A percentile compares a stretch with the other conserved stretches of the same genome.
These are phyloP conservation scores for Schizophyllum commune DNA, from an alignment of 1,284 basidiomycete genomes.

Conservation along the genomic window DNA sequence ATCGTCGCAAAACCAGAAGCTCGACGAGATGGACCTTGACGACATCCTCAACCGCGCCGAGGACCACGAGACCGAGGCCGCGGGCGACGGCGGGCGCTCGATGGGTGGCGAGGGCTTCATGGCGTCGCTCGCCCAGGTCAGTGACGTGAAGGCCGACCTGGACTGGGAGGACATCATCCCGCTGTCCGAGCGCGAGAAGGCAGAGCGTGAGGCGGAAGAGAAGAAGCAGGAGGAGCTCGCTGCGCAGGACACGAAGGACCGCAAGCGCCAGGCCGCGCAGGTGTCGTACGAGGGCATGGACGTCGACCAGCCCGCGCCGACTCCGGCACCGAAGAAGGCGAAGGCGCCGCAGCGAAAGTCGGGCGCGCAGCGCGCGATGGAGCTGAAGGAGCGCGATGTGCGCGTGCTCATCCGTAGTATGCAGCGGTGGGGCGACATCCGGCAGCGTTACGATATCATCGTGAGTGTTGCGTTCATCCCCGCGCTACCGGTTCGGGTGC, in stretches of 20 bases:
- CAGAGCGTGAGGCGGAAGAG: constrained; percentile 69
- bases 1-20: constrained; percentile 86
- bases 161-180: constrained; percentile 99
- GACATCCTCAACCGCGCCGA: constrained; percentile 97
- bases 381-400: constrained; percentile 94
- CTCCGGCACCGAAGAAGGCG: constrained; percentile 63
- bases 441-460: constrained; percentile 90
- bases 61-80: constrained; percentile 90
- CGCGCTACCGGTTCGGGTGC: constrained; percentile 9
- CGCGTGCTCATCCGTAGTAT: constrained; percentile 93
- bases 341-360: constrained; percentile 75
- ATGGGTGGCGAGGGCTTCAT: constrained; percentile 97
- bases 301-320: constrained; percentile 60
- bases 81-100: constrained; percentile 75
- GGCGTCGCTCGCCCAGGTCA: constrained; percentile 91
- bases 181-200: constrained; percentile 81
- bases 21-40: constrained; percentile 99
- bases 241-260: constrained; percentile 39
- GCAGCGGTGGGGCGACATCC: constrained; percentile 97
- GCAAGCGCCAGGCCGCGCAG: constrained; percentile 81
- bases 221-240: constrained; percentile 61
- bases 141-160: constrained; percentile 97
- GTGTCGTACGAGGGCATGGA: constrained; percentile 92
- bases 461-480: constrained; percentile 39
- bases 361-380: constrained; percentile 88